phyloP scores from a whole-genome alignment of 768 basidiomycete genomes.

The Hygrocybe punicea region DNA sequence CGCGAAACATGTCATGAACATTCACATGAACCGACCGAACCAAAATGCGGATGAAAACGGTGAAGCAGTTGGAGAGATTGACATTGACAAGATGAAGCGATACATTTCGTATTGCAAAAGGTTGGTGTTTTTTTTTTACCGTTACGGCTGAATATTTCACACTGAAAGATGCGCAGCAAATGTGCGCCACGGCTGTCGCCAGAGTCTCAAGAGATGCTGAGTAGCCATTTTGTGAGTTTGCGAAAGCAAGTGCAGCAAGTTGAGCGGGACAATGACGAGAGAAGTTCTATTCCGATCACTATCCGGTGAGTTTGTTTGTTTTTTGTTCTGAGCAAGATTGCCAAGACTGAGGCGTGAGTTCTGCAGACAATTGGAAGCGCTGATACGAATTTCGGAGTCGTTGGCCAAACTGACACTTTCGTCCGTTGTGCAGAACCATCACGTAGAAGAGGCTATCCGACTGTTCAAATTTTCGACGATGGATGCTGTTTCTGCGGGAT shows the following conservation, averaged over 20 bases:
- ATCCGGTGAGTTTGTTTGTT: conserved; percentile 62
- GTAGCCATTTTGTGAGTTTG: conserved; percentile 89
- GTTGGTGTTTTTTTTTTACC: too few species aligned
- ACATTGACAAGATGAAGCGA: conserved; percentile 97
- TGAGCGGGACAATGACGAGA: conserved; percentile 94
- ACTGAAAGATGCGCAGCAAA: conserved; percentile 54
- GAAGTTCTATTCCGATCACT: conserved; percentile 97
- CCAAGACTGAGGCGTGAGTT: not conserved
- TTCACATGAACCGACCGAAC: conserved; percentile 93
- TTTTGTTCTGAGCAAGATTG: not conserved
- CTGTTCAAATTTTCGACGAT: conserved; percentile 99
- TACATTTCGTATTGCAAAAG: conserved; percentile 96
- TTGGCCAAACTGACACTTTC: conserved; percentile 92
- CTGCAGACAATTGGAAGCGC: conserved; percentile 87
- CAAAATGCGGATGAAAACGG: conserved; percentile 55
- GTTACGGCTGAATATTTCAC: too few species aligned
- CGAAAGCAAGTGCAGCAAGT: conserved; percentile 94
- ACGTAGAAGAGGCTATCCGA: conserved; percentile 97
- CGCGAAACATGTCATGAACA: conserved; percentile 96
- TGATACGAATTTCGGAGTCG: conserved; percentile 97
- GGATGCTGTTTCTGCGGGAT: conserved; percentile 96
- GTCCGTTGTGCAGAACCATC: conserved; percentile 80
- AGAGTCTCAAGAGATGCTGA: conserved; percentile 94
- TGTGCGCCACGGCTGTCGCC: conserved; percentile 91
- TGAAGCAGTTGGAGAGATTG: conserved; percentile 81